These are phyloP conservation scores for Clohesyomyces aquaticus DNA, from an alignment of 495 filamentous ascomycete species.

Conservation along the genomic window DNA sequence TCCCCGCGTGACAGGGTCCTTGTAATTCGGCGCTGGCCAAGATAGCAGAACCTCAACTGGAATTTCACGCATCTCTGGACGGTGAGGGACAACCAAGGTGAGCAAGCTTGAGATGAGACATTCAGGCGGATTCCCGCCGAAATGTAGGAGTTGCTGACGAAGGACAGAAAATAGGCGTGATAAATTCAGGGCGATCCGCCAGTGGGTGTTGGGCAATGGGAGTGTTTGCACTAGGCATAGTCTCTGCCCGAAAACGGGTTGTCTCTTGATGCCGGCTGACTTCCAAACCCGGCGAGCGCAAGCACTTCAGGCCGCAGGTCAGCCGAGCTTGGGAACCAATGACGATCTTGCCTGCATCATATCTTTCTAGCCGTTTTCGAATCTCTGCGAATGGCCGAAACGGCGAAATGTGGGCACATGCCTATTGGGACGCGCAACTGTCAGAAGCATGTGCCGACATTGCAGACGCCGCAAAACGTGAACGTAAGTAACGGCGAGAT, in stretches of 20 bases:
- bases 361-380: too few relatives aligned
- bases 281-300: not conserved
- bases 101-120: not conserved
- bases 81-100: not conserved
- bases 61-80: conserved; percentile 39
- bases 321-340: not conserved
- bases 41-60: conserved; percentile 37
- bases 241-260: not conserved
- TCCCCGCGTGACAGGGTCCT: conserved; percentile 41
- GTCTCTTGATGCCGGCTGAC: not conserved
- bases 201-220: not conserved
- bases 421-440: too few relatives aligned
- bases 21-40: conserved; percentile 43
- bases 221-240: not conserved
- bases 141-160: too few relatives aligned
- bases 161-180: too few relatives aligned
- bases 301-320: not conserved
- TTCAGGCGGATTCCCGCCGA: not conserved
- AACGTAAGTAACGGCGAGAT: too few relatives aligned
- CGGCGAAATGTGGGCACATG: too few relatives aligned
- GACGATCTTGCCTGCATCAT: too few relatives aligned
- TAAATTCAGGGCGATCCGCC: too few relatives aligned
- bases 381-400: too few relatives aligned
- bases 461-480: too few relatives aligned
- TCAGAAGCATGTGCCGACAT: too few relatives aligned